These are phyloP conservation scores for Arabidopsis hybrid DNA, from an alignment of 441 rosid species.

Conservation along the genomic window DNA sequence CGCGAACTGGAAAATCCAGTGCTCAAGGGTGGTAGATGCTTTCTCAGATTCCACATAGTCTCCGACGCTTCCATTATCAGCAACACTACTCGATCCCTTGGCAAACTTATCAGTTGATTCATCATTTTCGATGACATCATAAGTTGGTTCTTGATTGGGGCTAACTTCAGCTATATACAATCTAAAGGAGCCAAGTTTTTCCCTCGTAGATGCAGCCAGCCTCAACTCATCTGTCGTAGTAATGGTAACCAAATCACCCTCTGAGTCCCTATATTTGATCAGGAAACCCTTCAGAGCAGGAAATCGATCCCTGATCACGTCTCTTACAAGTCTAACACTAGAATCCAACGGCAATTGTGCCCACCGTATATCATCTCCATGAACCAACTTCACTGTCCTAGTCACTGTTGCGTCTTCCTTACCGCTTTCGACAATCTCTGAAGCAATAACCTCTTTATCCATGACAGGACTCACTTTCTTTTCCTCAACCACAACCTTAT, in stretches of 20 bases:
- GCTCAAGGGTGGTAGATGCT: slow-evolving; percentile 58
- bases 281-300: slow-evolving; percentile 71
- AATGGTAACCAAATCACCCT: slow-evolving; percentile 92
- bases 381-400: slow-evolving; percentile 82
- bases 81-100: slow-evolving; percentile 44
- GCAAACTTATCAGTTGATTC: slow-evolving; percentile 42
- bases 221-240: slow-evolving; percentile 86
- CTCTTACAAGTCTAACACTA: slow-evolving; percentile 63
- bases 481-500: slow-evolving; percentile 48
- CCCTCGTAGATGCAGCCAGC: slow-evolving; percentile 64
- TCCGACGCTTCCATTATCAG: slow-evolving; percentile 48
- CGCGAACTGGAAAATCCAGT: slow-evolving; percentile 92
- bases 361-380: slow-evolving; percentile 92
- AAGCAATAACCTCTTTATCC: slow-evolving; percentile 73
- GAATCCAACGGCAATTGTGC: slow-evolving; percentile 85
- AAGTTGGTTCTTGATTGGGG: slow-evolving; percentile 77
- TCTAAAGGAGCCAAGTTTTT: slow-evolving; percentile 69
- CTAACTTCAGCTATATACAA: slow-evolving; percentile 73
- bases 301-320: slow-evolving; percentile 75
- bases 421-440: slow-evolving; percentile 50
- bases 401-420: slow-evolving; percentile 48
- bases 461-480: slow-evolving; percentile 41
- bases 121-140: slow-evolving; percentile 50
- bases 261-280: slow-evolving; percentile 78
- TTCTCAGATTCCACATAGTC: slow-evolving; percentile 50